Base-by-base conservation (phyloP, 2,329 filamentous ascomycete species). In the Geosmithia flava region DNA sequence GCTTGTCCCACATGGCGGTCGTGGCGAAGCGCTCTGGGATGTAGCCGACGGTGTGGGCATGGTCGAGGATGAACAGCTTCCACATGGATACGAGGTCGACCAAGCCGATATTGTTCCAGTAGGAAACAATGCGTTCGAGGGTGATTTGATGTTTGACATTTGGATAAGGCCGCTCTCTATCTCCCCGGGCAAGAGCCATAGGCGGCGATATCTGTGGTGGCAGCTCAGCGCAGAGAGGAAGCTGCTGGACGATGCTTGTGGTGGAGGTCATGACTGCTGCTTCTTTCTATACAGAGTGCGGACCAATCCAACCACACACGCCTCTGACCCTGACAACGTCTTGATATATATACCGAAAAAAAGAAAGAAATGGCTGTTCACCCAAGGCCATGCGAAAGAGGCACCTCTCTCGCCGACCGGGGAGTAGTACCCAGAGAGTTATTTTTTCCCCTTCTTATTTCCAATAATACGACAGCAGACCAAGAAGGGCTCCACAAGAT, bases 101-200 rank as follows among this genome's bases (percentile, higher is more conserved):
- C 11, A 19, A 8, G 27, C 16, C 15, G 46, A 48, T 27, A 40
- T 48, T 48, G 46, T 48, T 39, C 46, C 46, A 48, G 20, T 13
- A 13, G 6, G 27, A 11, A 29, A 48, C 40, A 8, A 27, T 19
- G 20, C 20, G 11, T 15, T 23, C 20, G 42, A 44, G 20, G 7
- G 42, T 37, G 33, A 37, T 37, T 37, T 37, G 33, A 37, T 37
- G 33, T 3, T 13, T 37, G 3, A 16, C 33, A 37, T 16, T 37
- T 16, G 33, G 15, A 37, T 5, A 37, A 11, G 33, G 13, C 33
- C 11, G 5, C 11, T 37, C 23, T 27, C 23, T 37, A 7, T 37
- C 33, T 37, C 11, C 33, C 3, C 11, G 33, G 15, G 6, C 15
- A 3, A 37, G 10, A 11, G 33, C 33, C 33, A 37, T 37, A 3